Conservation (phyloP, 208 protist species). For the Sergeia podlipaevii region DNA sequence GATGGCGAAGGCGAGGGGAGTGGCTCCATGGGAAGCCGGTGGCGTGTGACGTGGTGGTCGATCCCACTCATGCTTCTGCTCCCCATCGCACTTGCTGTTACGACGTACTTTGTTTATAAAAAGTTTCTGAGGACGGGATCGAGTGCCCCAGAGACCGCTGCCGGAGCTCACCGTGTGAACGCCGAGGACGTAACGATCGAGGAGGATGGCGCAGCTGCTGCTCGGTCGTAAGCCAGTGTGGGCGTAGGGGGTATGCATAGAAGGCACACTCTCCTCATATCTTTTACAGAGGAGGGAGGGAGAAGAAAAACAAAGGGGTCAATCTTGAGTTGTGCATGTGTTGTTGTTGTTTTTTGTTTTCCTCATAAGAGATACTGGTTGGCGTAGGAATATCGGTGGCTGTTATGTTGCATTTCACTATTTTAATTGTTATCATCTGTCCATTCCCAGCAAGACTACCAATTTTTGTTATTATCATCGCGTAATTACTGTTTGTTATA, state of each 20-base stretch:
- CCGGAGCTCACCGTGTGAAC: not conserved
- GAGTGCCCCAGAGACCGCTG: not conserved
- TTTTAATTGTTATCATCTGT: too few relatives aligned
- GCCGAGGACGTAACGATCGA: constrained; percentile 6
- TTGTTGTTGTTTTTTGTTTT: too few relatives aligned
- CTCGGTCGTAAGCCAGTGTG: too few relatives aligned
- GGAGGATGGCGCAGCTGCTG: too few relatives aligned
- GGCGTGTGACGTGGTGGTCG: constrained; percentile 46
- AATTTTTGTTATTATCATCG: too few relatives aligned
- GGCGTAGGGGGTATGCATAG: too few relatives aligned
- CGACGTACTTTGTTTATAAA: constrained; percentile 45
- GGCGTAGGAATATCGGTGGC: constrained; percentile 1
- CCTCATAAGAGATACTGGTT: not conserved
- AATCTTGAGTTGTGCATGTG: too few relatives aligned
- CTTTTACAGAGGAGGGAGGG: too few relatives aligned
- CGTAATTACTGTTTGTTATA: too few relatives aligned
- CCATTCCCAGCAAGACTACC: too few relatives aligned
- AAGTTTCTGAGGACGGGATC: constrained; percentile 18
- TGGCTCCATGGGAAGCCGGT: not conserved
- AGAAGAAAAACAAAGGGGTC: too few relatives aligned
- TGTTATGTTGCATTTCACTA: constrained; percentile 15
- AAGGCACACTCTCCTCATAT: too few relatives aligned
- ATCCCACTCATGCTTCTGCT: constrained; percentile 44
- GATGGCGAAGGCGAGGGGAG: constrained; percentile 36
- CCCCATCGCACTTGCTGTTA: constrained; percentile 21